Evolutionary conservation across 2,329 filamentous ascomycete genomes (phyloP).

Genomic region (Akanthomyces dipterigenus): DNA sequence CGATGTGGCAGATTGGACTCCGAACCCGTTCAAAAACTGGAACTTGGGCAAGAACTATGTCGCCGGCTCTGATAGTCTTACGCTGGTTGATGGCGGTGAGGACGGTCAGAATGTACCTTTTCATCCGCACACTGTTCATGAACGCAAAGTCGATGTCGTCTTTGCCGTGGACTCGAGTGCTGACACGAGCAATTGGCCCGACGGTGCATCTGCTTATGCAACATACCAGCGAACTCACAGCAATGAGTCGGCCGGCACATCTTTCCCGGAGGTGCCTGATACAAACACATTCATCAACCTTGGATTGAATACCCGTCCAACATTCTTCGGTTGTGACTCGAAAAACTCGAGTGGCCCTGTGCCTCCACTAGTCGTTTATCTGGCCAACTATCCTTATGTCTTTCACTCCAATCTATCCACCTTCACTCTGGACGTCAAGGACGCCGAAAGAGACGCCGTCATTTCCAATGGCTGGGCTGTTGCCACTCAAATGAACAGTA

Average conservation of each 20-base stretch:
- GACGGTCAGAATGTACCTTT: slow-evolving; percentile 76
- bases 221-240: slow-evolving; percentile 47
- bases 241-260: slow-evolving; percentile 43
- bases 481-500: slow-evolving; percentile 76
- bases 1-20: slow-evolving; percentile 67
- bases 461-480: slow-evolving; percentile 82
- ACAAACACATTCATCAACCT: slow-evolving; percentile 49
- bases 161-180: slow-evolving; percentile 59
- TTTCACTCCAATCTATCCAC: slow-evolving; percentile 74
- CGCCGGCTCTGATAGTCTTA: slow-evolving; percentile 46
- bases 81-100: slow-evolving; percentile 74
- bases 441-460: slow-evolving; percentile 65
- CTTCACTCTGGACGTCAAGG: slow-evolving; percentile 58
- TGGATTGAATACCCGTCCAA: slow-evolving; percentile 51
- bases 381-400: slow-evolving; percentile 72
- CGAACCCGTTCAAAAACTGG: slow-evolving; percentile 53
- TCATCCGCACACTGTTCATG: slow-evolving; percentile 49
- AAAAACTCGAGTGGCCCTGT: slow-evolving; percentile 43
- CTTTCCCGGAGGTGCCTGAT: slow-evolving; percentile 53
- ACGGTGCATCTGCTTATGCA: slow-evolving; percentile 51
- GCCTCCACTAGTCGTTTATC: slow-evolving; percentile 70
- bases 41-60: slow-evolving; percentile 38
- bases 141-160: slow-evolving; percentile 53
- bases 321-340: slow-evolving; percentile 60
- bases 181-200: slow-evolving; percentile 55